Evolutionary conservation across 345 rosid genomes (phyloP), one percentile per base, ranked within the genome.

Genomic region (Geranium rotundifolium): DNA sequence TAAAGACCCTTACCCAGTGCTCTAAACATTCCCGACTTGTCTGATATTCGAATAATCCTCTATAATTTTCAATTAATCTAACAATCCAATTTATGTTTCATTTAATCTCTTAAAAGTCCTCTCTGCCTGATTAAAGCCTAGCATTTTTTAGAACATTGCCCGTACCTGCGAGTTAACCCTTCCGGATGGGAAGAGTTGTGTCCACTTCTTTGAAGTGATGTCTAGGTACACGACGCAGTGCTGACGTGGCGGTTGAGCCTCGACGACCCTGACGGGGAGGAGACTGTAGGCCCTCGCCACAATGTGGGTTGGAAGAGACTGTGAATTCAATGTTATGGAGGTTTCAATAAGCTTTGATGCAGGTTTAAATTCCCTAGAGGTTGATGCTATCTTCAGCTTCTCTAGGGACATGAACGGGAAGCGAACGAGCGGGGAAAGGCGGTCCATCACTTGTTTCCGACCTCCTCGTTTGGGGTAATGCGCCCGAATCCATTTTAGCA

Each of bases 371-470:
- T 69, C 72, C n/a, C n/a, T n/a, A n/a, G 49, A 88, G 79, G 59
- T 88, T 89, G 30, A 69, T 73, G 82, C 80, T 62, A 79, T 76
- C 81, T 67, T 82, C 67, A 88, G 79, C 66, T 77, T 83, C 49
- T 71, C 65, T 61, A 82, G 76, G 16, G 86, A 76, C 89, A 85
- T 83, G 71, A 69, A 73, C 62, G 91, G 85, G 70, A 85, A 88
- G 69, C 85, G 91, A 49, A 85, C 77, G 34, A 71, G 66, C 29
- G 72, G 73, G 50, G 76, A 81, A 46, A 88, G 87, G 41, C 73
- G 75, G 13, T 61, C 79, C 5, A 85, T 73, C 18, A 83, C 46
- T 54, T 79, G 81, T 60, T 76, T 74, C 3, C 95, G 76, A 57
- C 80, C 89, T 70, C 82, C 82, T 54, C 73, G 5, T 76, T 69